Evolutionary conservation across 2,329 filamentous ascomycete genomes (phyloP).

Genomic region (Beauveria rudraprayagi): DNA sequence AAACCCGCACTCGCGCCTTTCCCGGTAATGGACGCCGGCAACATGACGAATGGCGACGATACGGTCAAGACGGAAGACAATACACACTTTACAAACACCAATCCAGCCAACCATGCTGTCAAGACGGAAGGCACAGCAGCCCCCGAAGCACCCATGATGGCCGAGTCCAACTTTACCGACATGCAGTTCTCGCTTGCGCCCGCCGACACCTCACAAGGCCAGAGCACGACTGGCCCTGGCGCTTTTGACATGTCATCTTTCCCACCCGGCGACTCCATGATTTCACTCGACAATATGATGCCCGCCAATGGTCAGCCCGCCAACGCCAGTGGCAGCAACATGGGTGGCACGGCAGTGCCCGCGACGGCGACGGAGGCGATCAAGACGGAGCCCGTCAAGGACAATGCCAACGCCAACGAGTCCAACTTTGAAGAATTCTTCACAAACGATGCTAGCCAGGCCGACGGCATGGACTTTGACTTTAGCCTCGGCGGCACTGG

Average conservation of each 20-base stretch:
- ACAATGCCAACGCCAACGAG: slow-evolving; percentile 16
- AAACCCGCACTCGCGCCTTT: slow-evolving; percentile 35
- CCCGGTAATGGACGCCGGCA: slow-evolving; percentile 41
- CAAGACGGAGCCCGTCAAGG: slow-evolving; percentile 20
- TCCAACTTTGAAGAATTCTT: slow-evolving; percentile 38
- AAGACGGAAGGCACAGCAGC: slow-evolving; percentile 12
- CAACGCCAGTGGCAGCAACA: slow-evolving; percentile 12
- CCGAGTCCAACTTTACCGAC: slow-evolving; percentile 42
- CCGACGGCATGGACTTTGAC: slow-evolving; percentile 34
- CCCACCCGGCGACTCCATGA: slow-evolving; percentile 24
- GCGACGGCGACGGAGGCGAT: slow-evolving; percentile 12
- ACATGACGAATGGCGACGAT: slow-evolving; percentile 3
- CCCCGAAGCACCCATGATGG: slow-evolving; percentile 11
- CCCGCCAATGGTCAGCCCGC: slow-evolving; percentile 17
- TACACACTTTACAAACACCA: not conserved
- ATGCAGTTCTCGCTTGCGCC: slow-evolving; percentile 49
- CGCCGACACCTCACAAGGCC: slow-evolving; percentile 22
- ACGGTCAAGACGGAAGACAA: slow-evolving; percentile 23
- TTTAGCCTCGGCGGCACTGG: slow-evolving; percentile 23
- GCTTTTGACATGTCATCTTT: slow-evolving; percentile 40
- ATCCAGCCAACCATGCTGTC: not conserved
- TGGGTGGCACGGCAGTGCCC: slow-evolving; percentile 8
- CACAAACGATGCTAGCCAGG: slow-evolving; percentile 31
- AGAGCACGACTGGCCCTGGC: slow-evolving; percentile 22
- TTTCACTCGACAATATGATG: slow-evolving; percentile 24